Percentiles rank a stretch among this genome's conserved stretches.
These are phyloP conservation scores for Leishmania amazonensis DNA, from an alignment of 208 protist genomes.

Conservation along the genomic window DNA sequence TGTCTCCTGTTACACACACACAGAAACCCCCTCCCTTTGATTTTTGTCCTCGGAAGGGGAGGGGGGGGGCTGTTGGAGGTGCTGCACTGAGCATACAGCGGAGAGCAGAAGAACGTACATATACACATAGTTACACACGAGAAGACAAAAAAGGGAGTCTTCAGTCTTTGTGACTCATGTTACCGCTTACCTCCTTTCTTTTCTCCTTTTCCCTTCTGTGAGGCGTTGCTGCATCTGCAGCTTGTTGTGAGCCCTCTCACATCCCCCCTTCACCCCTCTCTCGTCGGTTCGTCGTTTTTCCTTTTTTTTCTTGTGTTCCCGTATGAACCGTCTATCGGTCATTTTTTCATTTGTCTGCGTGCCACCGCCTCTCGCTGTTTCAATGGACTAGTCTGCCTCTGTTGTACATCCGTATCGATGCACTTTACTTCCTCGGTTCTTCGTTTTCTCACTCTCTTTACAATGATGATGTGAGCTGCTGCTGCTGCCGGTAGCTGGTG, in stretches of 20 bases:
- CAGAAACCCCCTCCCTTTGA: background rate
- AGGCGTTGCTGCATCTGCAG: background rate
- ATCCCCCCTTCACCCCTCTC: background rate
- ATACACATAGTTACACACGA: background rate
- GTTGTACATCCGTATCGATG: background rate
- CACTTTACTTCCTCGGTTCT: background rate
- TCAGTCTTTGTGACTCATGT: background rate
- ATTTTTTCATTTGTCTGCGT: background rate
- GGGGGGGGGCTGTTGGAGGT: background rate
- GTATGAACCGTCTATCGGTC: background rate
- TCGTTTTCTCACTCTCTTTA: background rate
- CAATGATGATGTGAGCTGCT: background rate
- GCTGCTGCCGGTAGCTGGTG: background rate
- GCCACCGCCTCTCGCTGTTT: background rate
- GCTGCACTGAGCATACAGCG: background rate
- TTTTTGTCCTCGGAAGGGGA: background rate
- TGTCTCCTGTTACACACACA: background rate
- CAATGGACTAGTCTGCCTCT: background rate
- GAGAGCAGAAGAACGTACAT: background rate
- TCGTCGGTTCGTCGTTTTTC: background rate
- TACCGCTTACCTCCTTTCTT: background rate
- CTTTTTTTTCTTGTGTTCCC: background rate
- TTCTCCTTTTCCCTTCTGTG: background rate
- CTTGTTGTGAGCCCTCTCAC: background rate
- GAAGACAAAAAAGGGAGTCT: background rate